Evolutionary conservation across 2,329 filamentous ascomycete genomes (phyloP).

Genomic region (Raffaelea ambrosiae): DNA sequence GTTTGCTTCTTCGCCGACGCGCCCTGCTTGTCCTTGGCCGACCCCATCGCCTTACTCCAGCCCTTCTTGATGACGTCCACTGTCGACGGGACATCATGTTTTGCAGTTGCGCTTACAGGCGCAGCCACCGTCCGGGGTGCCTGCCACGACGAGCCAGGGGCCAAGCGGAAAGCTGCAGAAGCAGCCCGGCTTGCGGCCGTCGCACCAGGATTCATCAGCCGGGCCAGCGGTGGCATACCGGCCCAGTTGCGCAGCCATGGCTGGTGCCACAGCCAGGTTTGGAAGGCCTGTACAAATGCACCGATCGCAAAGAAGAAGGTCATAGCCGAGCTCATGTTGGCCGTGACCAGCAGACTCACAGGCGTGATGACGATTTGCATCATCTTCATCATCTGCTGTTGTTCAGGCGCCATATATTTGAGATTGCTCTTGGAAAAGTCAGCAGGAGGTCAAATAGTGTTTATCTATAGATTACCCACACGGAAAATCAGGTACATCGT

Average conservation of each 20-base stretch:
- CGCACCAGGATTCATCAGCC: conserved; percentile 3
- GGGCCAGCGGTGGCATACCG: conserved; percentile 25
- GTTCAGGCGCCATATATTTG: conserved; percentile 21
- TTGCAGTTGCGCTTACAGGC: conserved; percentile 8
- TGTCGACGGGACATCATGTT: conserved; percentile 4
- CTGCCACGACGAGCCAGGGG: conserved; percentile 17
- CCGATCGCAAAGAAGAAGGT: conserved; percentile 54
- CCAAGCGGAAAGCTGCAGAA: conserved; percentile 7
- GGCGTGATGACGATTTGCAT: conserved; percentile 26
- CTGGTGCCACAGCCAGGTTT: conserved; percentile 35
- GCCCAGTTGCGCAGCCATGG: conserved; percentile 26
- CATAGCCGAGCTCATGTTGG: conserved; percentile 36
- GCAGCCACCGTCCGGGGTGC: conserved; percentile 21
- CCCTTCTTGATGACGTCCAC: conserved; percentile 11
- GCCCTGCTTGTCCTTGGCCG: conserved; percentile 13
- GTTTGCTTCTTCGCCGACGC: conserved; percentile 6
- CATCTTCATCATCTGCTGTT: conserved; percentile 23
- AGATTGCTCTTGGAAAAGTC: too few relatives aligned
- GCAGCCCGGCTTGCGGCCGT: neutral
- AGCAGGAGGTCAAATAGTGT: too few relatives aligned
- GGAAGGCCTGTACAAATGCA: conserved; percentile 26
- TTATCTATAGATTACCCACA: too few relatives aligned
- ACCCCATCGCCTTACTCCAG: conserved; percentile 13
- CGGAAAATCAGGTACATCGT: conserved; percentile 50
- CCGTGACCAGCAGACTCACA: conserved; percentile 33